These are phyloP conservation scores for Rostrohypoxylon terebratum DNA, from an alignment of 495 filamentous ascomycete species.

Conservation along the genomic window DNA sequence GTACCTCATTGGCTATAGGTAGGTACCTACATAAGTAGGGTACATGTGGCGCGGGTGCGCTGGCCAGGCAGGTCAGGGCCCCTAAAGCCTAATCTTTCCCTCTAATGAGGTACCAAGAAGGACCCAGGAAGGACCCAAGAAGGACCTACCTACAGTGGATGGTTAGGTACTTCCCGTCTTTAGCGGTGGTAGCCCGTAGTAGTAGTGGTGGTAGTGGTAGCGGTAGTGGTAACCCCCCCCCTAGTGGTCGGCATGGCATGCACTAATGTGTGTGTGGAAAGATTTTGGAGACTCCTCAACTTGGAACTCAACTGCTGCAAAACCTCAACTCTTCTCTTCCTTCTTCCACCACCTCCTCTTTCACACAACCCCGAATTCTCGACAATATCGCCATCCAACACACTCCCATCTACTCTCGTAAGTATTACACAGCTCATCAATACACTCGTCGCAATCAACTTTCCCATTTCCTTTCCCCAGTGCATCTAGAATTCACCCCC, in stretches of 20 bases:
- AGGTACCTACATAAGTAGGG: conserved; percentile 13
- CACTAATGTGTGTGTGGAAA: conserved; percentile 48
- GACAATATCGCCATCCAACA: conserved; percentile 44
- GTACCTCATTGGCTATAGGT: conserved; percentile 21
- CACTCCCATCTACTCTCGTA: conserved; percentile 45
- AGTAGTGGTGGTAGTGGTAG: too few species aligned
- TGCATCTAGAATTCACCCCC: conserved; percentile 17
- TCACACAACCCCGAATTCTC: conserved; percentile 49
- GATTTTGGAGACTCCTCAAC: conserved; percentile 44
- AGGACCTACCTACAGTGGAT: conserved; percentile 7
- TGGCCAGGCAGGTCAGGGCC: conserved; percentile 27
- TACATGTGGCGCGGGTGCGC: conserved; percentile 28
- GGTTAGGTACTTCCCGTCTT: conserved; percentile 18
- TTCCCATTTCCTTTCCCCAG: conserved; percentile 5
- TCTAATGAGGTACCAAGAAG: conserved; percentile 9
- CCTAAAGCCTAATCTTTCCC: not conserved
- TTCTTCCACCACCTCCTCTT: conserved; percentile 52
- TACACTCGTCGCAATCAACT: conserved; percentile 21
- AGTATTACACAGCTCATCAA: conserved; percentile 33
- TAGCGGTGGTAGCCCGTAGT: too few species aligned
- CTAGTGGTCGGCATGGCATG: conserved; percentile 43
- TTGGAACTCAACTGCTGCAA: conserved; percentile 40
- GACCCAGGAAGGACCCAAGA: conserved; percentile 13
- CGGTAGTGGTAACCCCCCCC: too few species aligned
- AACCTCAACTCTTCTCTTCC: conserved; percentile 52